These are phyloP conservation scores for Podaxis sp. DNA, from an alignment of 768 basidiomycete species.

Conservation along the genomic window DNA sequence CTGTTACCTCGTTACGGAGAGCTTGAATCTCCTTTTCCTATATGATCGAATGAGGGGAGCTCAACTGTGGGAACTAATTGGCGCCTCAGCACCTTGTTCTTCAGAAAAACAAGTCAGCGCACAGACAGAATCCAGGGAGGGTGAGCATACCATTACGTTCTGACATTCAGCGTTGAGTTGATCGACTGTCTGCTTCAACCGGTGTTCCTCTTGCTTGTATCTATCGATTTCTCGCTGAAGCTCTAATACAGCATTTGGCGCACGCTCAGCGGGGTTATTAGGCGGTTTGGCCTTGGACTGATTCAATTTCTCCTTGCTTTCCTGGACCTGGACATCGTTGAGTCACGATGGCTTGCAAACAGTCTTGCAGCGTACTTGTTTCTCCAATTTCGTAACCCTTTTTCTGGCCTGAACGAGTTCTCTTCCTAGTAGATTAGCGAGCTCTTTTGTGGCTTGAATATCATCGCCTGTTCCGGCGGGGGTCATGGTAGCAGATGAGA, in stretches of 20 bases:
- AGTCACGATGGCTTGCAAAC: background rate
- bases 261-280: background rate
- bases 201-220: background rate
- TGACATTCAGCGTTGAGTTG: background rate
- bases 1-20: background rate
- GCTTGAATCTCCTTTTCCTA: background rate
- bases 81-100: background rate
- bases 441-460: background rate
- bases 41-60: background rate
- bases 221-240: background rate
- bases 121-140: background rate
- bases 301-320: background rate
- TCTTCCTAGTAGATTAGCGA: conserved; percentile 4
- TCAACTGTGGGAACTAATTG: background rate
- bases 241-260: background rate
- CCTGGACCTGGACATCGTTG: background rate
- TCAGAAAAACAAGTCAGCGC: background rate
- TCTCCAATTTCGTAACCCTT: background rate
- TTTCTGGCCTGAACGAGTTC: conserved; percentile 1
- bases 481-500: background rate
- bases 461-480: background rate
- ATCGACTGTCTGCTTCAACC: background rate
- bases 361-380: background rate
- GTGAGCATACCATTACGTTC: background rate
- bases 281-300: background rate